These are phyloP conservation scores for Cystobasidium onofrii DNA, from an alignment of 768 basidiomycete species.

Conservation along the genomic window DNA sequence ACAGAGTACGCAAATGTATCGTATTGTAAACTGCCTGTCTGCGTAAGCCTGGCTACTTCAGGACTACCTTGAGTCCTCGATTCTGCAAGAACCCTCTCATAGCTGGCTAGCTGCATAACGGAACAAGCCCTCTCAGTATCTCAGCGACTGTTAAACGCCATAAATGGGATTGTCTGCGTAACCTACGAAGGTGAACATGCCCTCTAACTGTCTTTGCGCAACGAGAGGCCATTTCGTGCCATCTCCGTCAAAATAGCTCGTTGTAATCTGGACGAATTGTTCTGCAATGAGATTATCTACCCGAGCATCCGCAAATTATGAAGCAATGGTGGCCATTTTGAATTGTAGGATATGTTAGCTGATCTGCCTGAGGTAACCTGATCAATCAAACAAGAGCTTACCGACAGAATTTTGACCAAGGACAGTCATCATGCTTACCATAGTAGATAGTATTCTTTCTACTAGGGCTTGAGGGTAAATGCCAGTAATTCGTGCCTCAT, in stretches of 20 bases:
- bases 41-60: neutral
- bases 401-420: neutral
- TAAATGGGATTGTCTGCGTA: no score
- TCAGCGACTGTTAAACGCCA: no score
- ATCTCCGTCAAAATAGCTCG: neutral
- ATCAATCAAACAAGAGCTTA: no score
- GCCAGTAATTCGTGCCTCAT: neutral
- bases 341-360: no score
- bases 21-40: neutral
- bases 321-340: no score
- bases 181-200: constrained; percentile 13
- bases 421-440: neutral
- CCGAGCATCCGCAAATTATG: no score
- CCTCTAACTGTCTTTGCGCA: neutral
- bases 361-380: no score
- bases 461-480: neutral
- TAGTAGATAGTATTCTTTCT: neutral
- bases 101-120: neutral
- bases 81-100: neutral
- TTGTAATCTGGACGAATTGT: neutral
- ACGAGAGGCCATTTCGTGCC: neutral
- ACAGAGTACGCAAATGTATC: neutral
- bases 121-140: no score
- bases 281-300: constrained; percentile 10
- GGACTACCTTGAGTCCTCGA: neutral